These are phyloP conservation scores for Ophiostoma ulmi DNA, from an alignment of 2,329 filamentous ascomycete genomes.

Conservation along the genomic window DNA sequence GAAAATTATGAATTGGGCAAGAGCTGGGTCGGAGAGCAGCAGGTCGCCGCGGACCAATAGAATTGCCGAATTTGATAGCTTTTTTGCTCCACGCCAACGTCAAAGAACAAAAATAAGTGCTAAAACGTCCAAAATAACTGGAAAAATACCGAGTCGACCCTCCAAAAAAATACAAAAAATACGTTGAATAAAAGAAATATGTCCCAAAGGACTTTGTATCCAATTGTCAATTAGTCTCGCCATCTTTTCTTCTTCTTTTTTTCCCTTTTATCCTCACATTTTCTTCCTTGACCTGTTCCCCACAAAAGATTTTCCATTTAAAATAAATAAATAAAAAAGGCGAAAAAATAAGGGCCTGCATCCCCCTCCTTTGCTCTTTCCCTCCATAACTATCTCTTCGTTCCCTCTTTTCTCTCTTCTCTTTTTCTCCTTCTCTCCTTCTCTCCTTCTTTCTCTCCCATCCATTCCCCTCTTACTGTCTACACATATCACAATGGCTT, in stretches of 20 bases:
- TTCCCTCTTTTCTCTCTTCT: not conserved
- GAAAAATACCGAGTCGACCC: not conserved
- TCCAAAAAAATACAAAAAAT: not conserved
- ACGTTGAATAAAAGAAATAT: not conserved
- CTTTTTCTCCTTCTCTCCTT: conserved; percentile 12
- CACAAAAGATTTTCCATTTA: conserved; percentile 15
- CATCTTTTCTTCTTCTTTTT: conserved; percentile 5
- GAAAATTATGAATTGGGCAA: not conserved
- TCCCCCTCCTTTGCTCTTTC: conserved; percentile 17
- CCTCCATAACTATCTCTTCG: conserved; percentile 15
- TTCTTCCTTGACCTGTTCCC: conserved; percentile 14
- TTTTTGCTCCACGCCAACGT: conserved; percentile 8
- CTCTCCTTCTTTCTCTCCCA: not conserved
- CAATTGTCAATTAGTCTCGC: not conserved
- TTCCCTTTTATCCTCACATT: not conserved
- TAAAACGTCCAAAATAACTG: not conserved
- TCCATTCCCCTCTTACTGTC: conserved; percentile 10
- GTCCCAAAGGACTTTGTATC: conserved; percentile 17
- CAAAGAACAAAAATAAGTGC: not conserved
- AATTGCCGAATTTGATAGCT: conserved; percentile 16
- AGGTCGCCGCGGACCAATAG: conserved; percentile 27
- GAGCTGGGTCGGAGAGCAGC: conserved; percentile 25
- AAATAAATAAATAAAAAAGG: not conserved
- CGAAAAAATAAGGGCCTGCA: conserved; percentile 8
- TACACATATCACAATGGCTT: conserved; percentile 59